Evolutionary conservation across 1,139 yeast species (phyloP).

Genomic region (Pichia sp.): DNA sequence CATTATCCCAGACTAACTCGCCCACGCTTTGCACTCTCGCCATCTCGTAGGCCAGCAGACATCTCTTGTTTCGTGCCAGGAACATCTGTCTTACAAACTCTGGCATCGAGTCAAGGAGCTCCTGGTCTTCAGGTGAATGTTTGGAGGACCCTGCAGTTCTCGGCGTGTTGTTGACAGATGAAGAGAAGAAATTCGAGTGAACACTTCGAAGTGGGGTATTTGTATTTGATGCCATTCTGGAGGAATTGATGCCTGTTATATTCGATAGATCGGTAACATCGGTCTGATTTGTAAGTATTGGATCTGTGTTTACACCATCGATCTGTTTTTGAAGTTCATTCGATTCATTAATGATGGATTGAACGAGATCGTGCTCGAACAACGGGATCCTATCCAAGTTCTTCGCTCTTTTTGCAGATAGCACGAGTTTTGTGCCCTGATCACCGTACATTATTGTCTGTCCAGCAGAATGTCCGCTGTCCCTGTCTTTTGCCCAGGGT

Average conservation of each 20-base stretch:
- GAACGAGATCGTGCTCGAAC: constrained; percentile 70
- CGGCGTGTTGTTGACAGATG: constrained; percentile 10
- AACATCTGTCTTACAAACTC: constrained; percentile 70
- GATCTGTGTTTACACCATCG: constrained; percentile 14
- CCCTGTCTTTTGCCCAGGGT: too few relatives aligned
- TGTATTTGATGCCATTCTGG: too few relatives aligned
- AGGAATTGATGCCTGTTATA: constrained; percentile 4
- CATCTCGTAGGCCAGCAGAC: constrained; percentile 76
- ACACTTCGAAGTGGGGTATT: constrained; percentile 7
- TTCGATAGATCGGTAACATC: neutral
- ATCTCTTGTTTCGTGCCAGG: constrained; percentile 82
- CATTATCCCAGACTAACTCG: constrained; percentile 61
- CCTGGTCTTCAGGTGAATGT: constrained; percentile 1
- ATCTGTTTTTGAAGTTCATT: constrained; percentile 46
- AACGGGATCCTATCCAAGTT: constrained; percentile 62
- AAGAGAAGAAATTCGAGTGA: constrained; percentile 7
- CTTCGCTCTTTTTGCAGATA: constrained; percentile 77
- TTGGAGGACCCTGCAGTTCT: neutral
- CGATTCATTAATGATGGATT: constrained; percentile 54
- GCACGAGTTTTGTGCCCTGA: constrained; percentile 66
- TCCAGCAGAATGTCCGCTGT: neutral
- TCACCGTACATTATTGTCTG: constrained; percentile 75
- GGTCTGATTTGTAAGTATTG: neutral
- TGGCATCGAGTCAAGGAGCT: constrained; percentile 8
- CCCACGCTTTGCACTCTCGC: constrained; percentile 63